These are phyloP conservation scores for Arctostaphylos glauca DNA, from an alignment of 148 eudicot genomes.

Conservation along the genomic window DNA sequence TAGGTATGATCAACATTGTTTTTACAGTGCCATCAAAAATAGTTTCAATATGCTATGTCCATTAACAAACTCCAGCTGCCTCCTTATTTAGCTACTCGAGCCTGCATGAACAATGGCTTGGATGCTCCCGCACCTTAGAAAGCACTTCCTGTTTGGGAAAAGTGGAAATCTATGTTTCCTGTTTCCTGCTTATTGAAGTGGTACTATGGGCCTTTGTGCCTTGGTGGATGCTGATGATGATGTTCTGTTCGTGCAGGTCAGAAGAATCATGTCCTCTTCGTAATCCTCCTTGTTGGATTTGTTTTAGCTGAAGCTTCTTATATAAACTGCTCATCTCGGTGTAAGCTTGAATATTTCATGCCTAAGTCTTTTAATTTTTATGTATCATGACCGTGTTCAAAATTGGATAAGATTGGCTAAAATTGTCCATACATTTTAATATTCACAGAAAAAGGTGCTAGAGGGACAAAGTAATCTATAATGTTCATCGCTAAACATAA, in stretches of 20 bases:
- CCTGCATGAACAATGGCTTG: too few species aligned
- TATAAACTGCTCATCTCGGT: constrained; percentile 40
- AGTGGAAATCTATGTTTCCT: background rate
- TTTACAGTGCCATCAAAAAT: background rate
- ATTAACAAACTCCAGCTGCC: too few species aligned
- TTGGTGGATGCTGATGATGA: constrained; percentile 6
- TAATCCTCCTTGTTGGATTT: constrained; percentile 57
- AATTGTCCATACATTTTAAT: background rate
- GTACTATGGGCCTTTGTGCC: background rate
- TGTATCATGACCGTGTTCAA: background rate
- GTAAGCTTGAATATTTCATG: constrained; percentile 38
- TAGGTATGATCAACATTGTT: constrained; percentile 43
- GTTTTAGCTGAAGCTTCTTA: constrained; percentile 49
- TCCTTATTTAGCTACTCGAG: too few species aligned
- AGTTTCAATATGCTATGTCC: too few species aligned
- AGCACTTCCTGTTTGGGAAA: background rate
- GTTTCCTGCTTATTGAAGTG: background rate
- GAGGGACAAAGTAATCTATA: too few species aligned
- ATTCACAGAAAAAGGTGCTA: too few species aligned
- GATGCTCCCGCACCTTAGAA: background rate
- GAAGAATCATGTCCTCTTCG: constrained; percentile 54
- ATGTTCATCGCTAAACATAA: too few species aligned
- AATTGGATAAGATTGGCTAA: background rate
- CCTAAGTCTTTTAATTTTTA: background rate
- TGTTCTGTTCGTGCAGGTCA: constrained; percentile 43